Evolutionary conservation across 208 protist genomes (phyloP), one percentile per base, ranked within the genome.

Genomic region (Crithidia mellificae): DNA sequence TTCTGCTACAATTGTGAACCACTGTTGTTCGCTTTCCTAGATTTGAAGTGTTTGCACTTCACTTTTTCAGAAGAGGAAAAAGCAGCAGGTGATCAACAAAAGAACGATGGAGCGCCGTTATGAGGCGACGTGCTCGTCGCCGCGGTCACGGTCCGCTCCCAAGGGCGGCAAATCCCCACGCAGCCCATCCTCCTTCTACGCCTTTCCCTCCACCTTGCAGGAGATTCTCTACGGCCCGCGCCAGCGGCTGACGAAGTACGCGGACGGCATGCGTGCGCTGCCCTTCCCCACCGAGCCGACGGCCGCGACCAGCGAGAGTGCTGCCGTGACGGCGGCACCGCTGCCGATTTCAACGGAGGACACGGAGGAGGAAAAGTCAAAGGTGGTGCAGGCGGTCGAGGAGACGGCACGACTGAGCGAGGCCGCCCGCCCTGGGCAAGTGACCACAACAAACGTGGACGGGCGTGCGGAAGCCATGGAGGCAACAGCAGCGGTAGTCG

Each of bases 141-240:
- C 57, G 39, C 68, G 68, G 51, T 74, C 58, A n/a, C 27, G 52
- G 50, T 74, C 68, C 30, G 52, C 41, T 0, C 68, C 68, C 43
- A 61, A 39, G 52, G n/a, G 44, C 41, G 46, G 59, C 22, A 46
- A 39, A 36, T 55, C 30, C 29, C 44, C 51, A 5, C 68, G 59
- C 66, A 53, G 9, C 20, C 66, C 57, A 6, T 58, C 11, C 38
- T 55, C 36, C 11, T 65, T 77, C 17, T 72, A 66, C 65, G 47
- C 54, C 38, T 67, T 73, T 24, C 66, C 62, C 14, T 62, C 69
- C 6, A 75, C 62, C n/a, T 34, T 80, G 38, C 57, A 57, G 7
- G 55, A 71, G 15, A 84, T 88, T 43, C 66, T 80, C 24, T 67
- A 64, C 56, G 52, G 38, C 4, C 54, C 63, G 2, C 72, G 64